phyloP scores from a whole-genome alignment of 2,329 filamentous ascomycete species.

The Pestalotiopsis sp. region DNA sequence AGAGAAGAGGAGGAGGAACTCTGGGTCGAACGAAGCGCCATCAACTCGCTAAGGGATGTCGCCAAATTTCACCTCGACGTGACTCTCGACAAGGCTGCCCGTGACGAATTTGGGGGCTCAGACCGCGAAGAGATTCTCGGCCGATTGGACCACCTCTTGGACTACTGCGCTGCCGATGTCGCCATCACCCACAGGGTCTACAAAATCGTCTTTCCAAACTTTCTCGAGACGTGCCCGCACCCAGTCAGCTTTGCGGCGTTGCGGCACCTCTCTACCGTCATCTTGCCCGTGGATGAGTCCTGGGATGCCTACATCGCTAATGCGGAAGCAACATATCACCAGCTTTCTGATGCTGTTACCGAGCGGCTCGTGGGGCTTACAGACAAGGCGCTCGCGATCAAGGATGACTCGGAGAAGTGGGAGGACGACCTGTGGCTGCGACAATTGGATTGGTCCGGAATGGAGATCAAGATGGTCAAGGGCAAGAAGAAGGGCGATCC shows the following conservation, averaged over 20 bases:
- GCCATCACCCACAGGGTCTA: slow-evolving; percentile 93
- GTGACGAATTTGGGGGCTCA: slow-evolving; percentile 85
- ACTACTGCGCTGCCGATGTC: slow-evolving; percentile 96
- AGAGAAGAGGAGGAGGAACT: slow-evolving; percentile 89
- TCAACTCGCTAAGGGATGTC: slow-evolving; percentile 94
- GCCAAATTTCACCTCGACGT: slow-evolving; percentile 95
- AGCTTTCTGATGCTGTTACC: slow-evolving; percentile 76
- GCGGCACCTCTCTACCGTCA: slow-evolving; percentile 89
- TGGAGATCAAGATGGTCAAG: slow-evolving; percentile 89
- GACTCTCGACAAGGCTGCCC: slow-evolving; percentile 84
- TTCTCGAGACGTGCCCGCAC: slow-evolving; percentile 88
- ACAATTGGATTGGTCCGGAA: slow-evolving; percentile 94
- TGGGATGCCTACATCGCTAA: slow-evolving; percentile 87
- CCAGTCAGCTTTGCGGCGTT: slow-evolving; percentile 96
- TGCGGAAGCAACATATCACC: slow-evolving; percentile 82
- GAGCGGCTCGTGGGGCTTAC: slow-evolving; percentile 74
- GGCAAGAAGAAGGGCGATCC: slow-evolving; percentile 85
- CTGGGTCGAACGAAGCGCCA: slow-evolving; percentile 92
- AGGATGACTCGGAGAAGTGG: slow-evolving; percentile 70
- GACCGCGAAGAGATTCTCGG: slow-evolving; percentile 70
- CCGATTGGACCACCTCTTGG: slow-evolving; percentile 80
- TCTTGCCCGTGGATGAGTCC: slow-evolving; percentile 83
- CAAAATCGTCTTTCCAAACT: slow-evolving; percentile 88
- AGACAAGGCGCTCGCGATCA: slow-evolving; percentile 76
- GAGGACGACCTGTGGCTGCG: slow-evolving; percentile 84